phyloP scores from a whole-genome alignment of 495 filamentous ascomycete species.

The Aspergillus heteromorphus region DNA sequence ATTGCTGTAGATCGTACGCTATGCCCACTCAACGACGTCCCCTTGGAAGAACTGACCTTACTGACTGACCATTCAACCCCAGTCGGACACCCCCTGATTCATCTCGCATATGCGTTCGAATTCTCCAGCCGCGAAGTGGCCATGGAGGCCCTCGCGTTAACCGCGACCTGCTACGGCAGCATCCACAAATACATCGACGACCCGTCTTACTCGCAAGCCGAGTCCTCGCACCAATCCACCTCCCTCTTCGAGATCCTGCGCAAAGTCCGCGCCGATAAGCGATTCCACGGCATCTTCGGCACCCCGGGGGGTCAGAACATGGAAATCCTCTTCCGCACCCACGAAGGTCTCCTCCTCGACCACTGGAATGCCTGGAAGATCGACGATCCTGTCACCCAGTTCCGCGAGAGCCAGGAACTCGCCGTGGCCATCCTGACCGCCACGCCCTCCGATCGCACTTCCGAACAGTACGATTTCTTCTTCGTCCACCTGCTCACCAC shows the following conservation, averaged over 20 bases:
- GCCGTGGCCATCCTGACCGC: conserved; percentile 68
- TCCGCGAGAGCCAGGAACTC: conserved; percentile 70
- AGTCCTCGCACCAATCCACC: conserved; percentile 43
- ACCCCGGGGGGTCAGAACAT: conserved; percentile 59
- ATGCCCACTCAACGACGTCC: too few species aligned
- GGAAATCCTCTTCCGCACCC: conserved; percentile 57
- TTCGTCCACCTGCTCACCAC: conserved; percentile 74
- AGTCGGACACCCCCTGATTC: conserved; percentile 88
- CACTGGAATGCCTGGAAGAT: conserved; percentile 87
- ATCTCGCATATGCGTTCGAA: conserved; percentile 84
- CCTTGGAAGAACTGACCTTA: not conserved
- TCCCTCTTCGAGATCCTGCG: conserved; percentile 63
- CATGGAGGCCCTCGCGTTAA: conserved; percentile 74
- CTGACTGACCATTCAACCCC: conserved; percentile 9
- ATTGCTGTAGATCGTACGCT: conserved; percentile 71
- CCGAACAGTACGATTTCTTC: conserved; percentile 74
- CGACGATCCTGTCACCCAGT: conserved; percentile 58
- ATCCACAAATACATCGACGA: conserved; percentile 78
- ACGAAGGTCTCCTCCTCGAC: conserved; percentile 65
- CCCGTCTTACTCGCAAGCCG: conserved; percentile 53
- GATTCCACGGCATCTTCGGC: conserved; percentile 52
- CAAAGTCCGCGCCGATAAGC: conserved; percentile 47
- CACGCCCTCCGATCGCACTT: conserved; percentile 36
- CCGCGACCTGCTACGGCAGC: conserved; percentile 64
- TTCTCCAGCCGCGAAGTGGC: conserved; percentile 70